Evolutionary conservation across 768 basidiomycete species (phyloP).

Genomic region (Tricholomella constricta): DNA sequence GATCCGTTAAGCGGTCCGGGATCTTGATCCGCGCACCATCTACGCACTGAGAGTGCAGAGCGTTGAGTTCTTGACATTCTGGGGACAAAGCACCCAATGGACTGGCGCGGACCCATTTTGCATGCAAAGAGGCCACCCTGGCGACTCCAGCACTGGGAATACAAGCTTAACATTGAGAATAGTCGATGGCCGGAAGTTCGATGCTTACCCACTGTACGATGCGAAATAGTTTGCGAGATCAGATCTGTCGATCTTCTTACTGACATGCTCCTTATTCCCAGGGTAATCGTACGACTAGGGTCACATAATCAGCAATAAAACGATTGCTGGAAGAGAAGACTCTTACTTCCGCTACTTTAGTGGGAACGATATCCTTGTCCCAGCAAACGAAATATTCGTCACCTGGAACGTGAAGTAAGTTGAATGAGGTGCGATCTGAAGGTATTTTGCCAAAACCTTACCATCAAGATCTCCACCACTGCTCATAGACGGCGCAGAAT

Average conservation of each 20-base stretch:
- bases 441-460: conserved; percentile 18
- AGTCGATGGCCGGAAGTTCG: no score
- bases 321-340: not conserved
- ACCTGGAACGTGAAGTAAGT: conserved; percentile 34
- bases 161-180: no score
- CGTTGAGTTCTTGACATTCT: conserved; percentile 73
- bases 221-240: conserved; percentile 71
- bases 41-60: conserved; percentile 68
- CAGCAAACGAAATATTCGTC: conserved; percentile 73
- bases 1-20: conserved; percentile 53
- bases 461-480: conserved; percentile 69
- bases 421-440: not conserved
- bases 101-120: conserved; percentile 58
- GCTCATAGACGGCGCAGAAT: conserved; percentile 69
- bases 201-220: conserved; percentile 58
- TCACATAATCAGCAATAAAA: not conserved
- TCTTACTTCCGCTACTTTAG: conserved; percentile 52
- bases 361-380: conserved; percentile 65
- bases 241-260: conserved; percentile 47
- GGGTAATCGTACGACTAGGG: conserved; percentile 68
- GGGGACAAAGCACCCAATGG: conserved; percentile 58
- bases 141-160: conserved; percentile 54
- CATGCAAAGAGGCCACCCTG: conserved; percentile 55
- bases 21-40: conserved; percentile 65
- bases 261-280: conserved; percentile 55